Base-by-base conservation (phyloP, 192 early-diverging fungal genomes). In the Entomortierella lignicola region DNA sequence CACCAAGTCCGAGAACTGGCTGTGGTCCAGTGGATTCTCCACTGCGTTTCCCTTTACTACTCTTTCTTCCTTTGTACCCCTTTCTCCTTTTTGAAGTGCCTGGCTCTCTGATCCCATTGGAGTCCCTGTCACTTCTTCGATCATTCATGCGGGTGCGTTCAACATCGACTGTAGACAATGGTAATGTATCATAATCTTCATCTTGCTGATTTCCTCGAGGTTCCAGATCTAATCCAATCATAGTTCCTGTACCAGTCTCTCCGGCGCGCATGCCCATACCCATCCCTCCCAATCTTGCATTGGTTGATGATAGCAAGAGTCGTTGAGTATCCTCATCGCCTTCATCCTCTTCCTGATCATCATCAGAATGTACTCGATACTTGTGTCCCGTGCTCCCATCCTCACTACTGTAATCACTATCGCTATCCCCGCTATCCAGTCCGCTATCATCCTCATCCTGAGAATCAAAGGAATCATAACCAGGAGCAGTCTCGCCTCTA, bases 251-350 rank as follows among this genome's bases (percentile, higher is more conserved):
- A 15, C 75, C 75, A 0, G 75, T 79, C 63, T 79, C 75, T 8
- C 75, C 75, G 0, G 63, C 75, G 17, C 75, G 67, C 75, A 79
- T 70, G 12, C 75, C 75, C 75, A 79, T 79, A 4, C 75, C 75
- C 75, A 79, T 69, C 8, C 75, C 75, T 31, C 68, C 75, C 29
- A 70, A 26, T 11, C 55, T 39, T 0, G 75, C 60, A 34, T 79
- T 69, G 66, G 18, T 70, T 13, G 75, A 69, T 31, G 47, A 59
- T 8, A 60, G 12, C 7, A 79, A 47, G 8, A 79, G 67, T 18
- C 43, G 55, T 32, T 79, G 75, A 27, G 75, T 79, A 44, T 79
- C 75, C 17, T 65, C 55, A 4, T 58, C 63, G 50, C 8, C 50
- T 12, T 42, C 64, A 31, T 55, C 54, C 25, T 56, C 53, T 10